Percentiles rank a stretch among this genome's conserved stretches.
phyloP scores from a whole-genome alignment of 148 eudicot genomes.

The Rhododendron ovatum region DNA sequence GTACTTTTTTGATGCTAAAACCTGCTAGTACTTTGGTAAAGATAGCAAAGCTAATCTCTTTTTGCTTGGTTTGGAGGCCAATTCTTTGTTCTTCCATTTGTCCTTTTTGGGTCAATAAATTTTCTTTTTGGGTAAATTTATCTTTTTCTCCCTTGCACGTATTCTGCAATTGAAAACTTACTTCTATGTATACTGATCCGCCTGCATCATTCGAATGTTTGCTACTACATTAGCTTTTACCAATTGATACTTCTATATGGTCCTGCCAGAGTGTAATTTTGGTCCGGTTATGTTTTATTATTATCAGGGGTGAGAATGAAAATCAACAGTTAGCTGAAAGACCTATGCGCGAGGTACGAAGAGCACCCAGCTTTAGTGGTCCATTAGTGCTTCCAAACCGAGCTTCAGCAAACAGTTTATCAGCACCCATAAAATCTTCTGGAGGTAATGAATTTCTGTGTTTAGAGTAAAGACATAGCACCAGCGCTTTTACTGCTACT shows the following conservation, averaged over 20 bases:
- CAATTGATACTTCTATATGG: neutral
- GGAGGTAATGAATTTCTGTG: constrained; percentile 45
- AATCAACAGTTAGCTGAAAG: constrained; percentile 43
- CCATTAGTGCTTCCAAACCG: constrained; percentile 83
- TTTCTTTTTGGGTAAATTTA: neutral
- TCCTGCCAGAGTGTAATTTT: neutral
- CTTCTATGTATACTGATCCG: neutral
- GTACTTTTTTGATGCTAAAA: neutral
- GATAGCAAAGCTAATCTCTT: neutral
- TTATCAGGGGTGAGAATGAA: constrained; percentile 66
- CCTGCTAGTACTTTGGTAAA: neutral
- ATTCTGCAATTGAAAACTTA: neutral
- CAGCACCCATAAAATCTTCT: constrained; percentile 94
- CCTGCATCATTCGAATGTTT: neutral
- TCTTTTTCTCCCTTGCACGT: neutral
- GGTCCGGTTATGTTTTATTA: constrained; percentile 7
- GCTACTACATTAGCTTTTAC: neutral
- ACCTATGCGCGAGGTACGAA: constrained; percentile 43
- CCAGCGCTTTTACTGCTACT: neutral
- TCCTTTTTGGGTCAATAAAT: too few relatives aligned
- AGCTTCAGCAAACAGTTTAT: constrained; percentile 95
- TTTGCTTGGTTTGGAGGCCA: constrained; percentile 1
- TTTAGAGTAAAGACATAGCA: neutral
- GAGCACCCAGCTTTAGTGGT: constrained; percentile 88
- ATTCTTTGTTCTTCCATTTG: neutral